Percentiles rank a stretch among this genome's conserved stretches.
These are phyloP conservation scores for Shiraia bambusicola DNA, from an alignment of 2,329 filamentous ascomycete species.

Conservation along the genomic window DNA sequence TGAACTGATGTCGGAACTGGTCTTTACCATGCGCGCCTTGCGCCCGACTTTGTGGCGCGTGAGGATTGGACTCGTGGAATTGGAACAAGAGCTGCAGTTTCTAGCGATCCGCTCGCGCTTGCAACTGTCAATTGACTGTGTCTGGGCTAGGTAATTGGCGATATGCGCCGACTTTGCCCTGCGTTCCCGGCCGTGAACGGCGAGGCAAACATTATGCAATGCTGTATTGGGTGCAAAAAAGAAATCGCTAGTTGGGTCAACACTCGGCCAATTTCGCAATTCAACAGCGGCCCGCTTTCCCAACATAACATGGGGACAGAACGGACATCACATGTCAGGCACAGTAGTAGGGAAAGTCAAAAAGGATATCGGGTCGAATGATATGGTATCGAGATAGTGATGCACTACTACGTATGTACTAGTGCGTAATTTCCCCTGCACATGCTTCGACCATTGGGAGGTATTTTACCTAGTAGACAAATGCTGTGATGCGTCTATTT, in stretches of 20 bases:
- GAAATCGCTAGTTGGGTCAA: slow-evolving; percentile 1
- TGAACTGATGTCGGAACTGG: slow-evolving; percentile 24
- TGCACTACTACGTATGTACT: slow-evolving; percentile 1
- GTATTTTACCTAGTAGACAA: too few relatives aligned
- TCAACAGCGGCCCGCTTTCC: neutral
- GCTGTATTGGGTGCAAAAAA: too few relatives aligned
- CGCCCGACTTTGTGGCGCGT: slow-evolving; percentile 2
- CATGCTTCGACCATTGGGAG: too few relatives aligned
- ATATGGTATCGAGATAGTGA: neutral
- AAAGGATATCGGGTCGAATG: neutral
- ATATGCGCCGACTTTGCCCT: too few relatives aligned
- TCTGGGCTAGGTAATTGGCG: too few relatives aligned
- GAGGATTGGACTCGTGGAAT: slow-evolving; percentile 4
- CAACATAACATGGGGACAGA: too few relatives aligned
- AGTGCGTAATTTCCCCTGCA: neutral
- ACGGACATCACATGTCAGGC: slow-evolving; percentile 1
- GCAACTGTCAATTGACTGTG: too few relatives aligned
- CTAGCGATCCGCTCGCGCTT: slow-evolving; percentile 1
- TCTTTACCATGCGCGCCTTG: slow-evolving; percentile 6
- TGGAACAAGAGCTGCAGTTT: slow-evolving; percentile 1
- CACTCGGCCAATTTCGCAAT: slow-evolving; percentile 1
- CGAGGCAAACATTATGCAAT: neutral
- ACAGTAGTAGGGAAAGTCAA: neutral
- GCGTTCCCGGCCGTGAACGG: too few relatives aligned
- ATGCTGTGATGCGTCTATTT: slow-evolving; percentile 19